phyloP scores from a whole-genome alignment of 179 eudicot species.

The Spergularia azorica region DNA sequence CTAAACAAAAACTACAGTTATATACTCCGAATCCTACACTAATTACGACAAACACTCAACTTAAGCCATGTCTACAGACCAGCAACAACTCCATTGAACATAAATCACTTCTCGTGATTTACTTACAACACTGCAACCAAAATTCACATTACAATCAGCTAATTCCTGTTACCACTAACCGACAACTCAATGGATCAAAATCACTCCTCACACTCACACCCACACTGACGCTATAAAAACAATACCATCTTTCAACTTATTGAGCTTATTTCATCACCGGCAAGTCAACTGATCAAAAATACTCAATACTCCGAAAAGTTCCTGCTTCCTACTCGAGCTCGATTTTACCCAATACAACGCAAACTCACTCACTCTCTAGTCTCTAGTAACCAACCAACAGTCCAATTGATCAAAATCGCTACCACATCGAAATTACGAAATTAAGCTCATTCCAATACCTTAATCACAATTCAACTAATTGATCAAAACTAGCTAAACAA shows the following conservation, averaged over 20 bases:
- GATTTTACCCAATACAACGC: no score
- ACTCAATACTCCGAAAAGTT: no score
- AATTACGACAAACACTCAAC: neutral
- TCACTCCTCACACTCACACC: neutral
- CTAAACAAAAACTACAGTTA: neutral
- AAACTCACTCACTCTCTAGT: no score
- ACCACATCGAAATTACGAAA: no score
- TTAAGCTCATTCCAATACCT: neutral
- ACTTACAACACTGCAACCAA: neutral
- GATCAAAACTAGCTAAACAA: neutral
- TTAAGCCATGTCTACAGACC: no score
- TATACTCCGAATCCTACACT: neutral
- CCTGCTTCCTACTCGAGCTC: no score
- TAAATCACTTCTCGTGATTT: neutral
- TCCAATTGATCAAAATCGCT: neutral
- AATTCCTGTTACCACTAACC: neutral
- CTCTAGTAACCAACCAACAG: no score
- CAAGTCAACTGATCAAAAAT: neutral
- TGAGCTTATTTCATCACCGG: neutral
- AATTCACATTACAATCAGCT: neutral
- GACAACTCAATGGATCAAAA: neutral
- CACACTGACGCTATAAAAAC: neutral
- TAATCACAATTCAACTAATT: neutral
- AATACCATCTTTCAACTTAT: neutral
- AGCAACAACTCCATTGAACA: neutral